phyloP scores from a whole-genome alignment of 805 yeast species.

The Grigorovia yakushimaensis region DNA sequence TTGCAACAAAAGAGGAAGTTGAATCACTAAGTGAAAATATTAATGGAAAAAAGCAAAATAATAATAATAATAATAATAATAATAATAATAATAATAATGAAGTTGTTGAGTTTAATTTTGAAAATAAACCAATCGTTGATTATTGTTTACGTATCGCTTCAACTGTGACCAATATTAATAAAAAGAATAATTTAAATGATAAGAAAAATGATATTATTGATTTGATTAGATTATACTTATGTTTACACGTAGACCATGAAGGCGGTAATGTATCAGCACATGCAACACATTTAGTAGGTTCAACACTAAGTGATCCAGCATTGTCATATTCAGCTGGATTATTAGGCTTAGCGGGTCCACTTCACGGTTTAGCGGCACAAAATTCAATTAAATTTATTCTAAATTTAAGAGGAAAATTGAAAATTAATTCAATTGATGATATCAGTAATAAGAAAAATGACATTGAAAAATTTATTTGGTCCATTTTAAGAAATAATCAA shows the following conservation, averaged over 20 bases:
- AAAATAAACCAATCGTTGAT: not conserved
- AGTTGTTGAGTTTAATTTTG: not conserved
- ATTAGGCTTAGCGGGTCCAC: constrained; percentile 78
- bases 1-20: not conserved
- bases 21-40: not conserved
- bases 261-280: constrained; percentile 87
- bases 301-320: constrained; percentile 69
- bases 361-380: constrained; percentile 80
- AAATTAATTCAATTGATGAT: constrained; percentile 16
- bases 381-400: constrained; percentile 70
- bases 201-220: constrained; percentile 50
- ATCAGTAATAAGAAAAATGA: constrained; percentile 28
- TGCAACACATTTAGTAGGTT: constrained; percentile 76
- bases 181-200: not conserved
- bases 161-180: not conserved
- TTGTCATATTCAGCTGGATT: constrained; percentile 70
- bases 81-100: not conserved
- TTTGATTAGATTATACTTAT: constrained; percentile 67
- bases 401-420: constrained; percentile 42
- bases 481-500: constrained; percentile 57
- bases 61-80: too few species aligned
- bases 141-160: not conserved
- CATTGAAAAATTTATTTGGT: constrained; percentile 64
- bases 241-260: constrained; percentile 81
- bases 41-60: too few species aligned